Evolutionary conservation across 495 filamentous ascomycete genomes (phyloP).

Genomic region (Sporormia fimetaria): DNA sequence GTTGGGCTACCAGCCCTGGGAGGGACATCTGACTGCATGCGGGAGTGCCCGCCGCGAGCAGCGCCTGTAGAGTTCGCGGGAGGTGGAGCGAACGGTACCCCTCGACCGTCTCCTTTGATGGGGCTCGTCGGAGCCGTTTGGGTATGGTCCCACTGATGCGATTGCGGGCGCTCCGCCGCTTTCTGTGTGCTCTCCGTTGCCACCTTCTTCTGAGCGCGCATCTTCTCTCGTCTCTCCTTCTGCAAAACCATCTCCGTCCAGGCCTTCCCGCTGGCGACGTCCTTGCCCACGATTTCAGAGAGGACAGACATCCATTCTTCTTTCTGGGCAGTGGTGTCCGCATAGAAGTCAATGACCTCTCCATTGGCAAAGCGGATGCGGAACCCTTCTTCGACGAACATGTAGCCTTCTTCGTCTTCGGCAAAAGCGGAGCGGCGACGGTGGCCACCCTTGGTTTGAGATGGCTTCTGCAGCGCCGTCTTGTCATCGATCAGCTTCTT

Average conservation of each 20-base stretch:
- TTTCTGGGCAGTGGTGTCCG: conserved; percentile 73
- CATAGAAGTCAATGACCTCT: conserved; percentile 97
- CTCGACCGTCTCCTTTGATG: conserved; percentile 9
- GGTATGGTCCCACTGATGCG: conserved; percentile 13
- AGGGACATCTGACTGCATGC: too few species aligned
- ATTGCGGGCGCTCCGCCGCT: conserved; percentile 10
- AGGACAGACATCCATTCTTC: conserved; percentile 91
- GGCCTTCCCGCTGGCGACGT: conserved; percentile 34
- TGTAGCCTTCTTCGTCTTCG: conserved; percentile 97
- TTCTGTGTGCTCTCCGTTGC: conserved; percentile 10
- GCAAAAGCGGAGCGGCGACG: conserved; percentile 90
- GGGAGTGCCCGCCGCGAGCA: too few species aligned
- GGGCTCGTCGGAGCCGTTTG: conserved; percentile 24
- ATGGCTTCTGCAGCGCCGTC: conserved; percentile 56
- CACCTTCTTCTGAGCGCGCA: conserved; percentile 22
- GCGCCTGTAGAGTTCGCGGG: too few species aligned
- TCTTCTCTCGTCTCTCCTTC: conserved; percentile 30
- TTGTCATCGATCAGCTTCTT: conserved; percentile 89
- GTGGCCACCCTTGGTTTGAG: conserved; percentile 56
- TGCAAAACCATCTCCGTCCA: conserved; percentile 83
- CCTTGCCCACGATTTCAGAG: conserved; percentile 71
- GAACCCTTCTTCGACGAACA: conserved; percentile 99
- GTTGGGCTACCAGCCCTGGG: too few species aligned
- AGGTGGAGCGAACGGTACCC: too few species aligned
- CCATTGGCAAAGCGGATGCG: conserved; percentile 95